phyloP scores from a whole-genome alignment of 805 yeast species.

The Maudiozyma pseudohumilis region DNA sequence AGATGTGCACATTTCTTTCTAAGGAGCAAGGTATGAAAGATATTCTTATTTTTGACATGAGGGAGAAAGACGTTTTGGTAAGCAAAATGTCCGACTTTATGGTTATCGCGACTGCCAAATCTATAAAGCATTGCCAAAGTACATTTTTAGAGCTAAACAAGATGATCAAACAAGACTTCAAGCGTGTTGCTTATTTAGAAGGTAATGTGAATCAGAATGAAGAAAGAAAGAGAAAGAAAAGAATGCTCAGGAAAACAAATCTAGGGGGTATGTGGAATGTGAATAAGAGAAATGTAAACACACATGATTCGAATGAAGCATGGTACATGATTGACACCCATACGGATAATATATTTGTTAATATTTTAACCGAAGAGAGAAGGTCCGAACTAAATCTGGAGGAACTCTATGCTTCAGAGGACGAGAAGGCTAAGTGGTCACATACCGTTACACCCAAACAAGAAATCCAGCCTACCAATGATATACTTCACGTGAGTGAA shows the following conservation, averaged over 20 bases:
- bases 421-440: slow-evolving; percentile 27
- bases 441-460: neutral
- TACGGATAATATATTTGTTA: slow-evolving; percentile 54
- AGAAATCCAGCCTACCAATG: slow-evolving; percentile 8
- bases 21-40: slow-evolving; percentile 58
- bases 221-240: slow-evolving; percentile 39
- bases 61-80: slow-evolving; percentile 24
- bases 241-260: slow-evolving; percentile 45
- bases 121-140: slow-evolving; percentile 63
- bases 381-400: slow-evolving; percentile 64
- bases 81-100: slow-evolving; percentile 35
- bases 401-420: slow-evolving; percentile 46
- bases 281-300: slow-evolving; percentile 33
- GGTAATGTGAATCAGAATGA: slow-evolving; percentile 59
- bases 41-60: slow-evolving; percentile 53
- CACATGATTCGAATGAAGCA: slow-evolving; percentile 47
- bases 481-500: slow-evolving; percentile 2
- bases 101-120: slow-evolving; percentile 67
- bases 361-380: slow-evolving; percentile 62
- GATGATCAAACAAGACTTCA: slow-evolving; percentile 44
- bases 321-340: slow-evolving; percentile 78
- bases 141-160: slow-evolving; percentile 53
- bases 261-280: slow-evolving; percentile 40
- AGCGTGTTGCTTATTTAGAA: slow-evolving; percentile 46
- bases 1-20: slow-evolving; percentile 33